Conservation (phyloP, 2,329 filamentous ascomycete genomes). For the Ramularia collo-cygni region DNA sequence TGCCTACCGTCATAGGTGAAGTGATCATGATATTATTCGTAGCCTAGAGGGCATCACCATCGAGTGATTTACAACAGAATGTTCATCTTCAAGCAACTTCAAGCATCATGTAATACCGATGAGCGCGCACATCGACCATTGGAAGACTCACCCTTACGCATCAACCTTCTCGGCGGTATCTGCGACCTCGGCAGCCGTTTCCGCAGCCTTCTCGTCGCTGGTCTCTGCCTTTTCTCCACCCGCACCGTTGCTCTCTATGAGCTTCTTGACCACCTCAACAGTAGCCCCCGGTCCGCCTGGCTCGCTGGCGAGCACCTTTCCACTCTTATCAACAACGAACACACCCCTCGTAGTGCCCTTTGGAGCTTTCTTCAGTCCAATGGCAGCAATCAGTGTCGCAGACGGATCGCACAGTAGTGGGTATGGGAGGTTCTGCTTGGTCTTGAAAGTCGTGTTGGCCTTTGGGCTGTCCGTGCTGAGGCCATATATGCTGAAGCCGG, state of each 20-base stretch:
- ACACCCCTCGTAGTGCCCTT: constrained; percentile 80
- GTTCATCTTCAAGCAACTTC: too few relatives aligned
- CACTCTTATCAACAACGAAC: constrained; percentile 62
- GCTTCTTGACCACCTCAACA: constrained; percentile 64
- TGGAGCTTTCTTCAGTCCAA: constrained; percentile 82
- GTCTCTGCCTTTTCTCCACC: constrained; percentile 21
- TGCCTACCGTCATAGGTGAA: too few relatives aligned
- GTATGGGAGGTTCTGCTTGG: constrained; percentile 85
- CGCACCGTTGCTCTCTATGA: constrained; percentile 49
- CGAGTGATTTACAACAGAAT: too few relatives aligned
- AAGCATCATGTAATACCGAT: too few relatives aligned
- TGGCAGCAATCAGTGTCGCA: constrained; percentile 68
- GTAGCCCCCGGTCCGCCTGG: constrained; percentile 72
- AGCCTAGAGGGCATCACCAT: too few relatives aligned
- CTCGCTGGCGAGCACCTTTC: constrained; percentile 70
- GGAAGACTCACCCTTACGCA: constrained; percentile 3
- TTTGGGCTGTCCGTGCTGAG: constrained; percentile 83
- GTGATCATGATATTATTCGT: too few relatives aligned
- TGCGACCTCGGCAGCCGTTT: constrained; percentile 40
- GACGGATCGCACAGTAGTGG: constrained; percentile 76
- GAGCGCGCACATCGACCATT: too few relatives aligned
- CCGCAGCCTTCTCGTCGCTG: constrained; percentile 29
- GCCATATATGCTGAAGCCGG: constrained; percentile 81
- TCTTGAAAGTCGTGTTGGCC: constrained; percentile 87
- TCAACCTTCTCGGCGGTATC: constrained; percentile 36